Conservation (phyloP, 768 basidiomycete genomes). For the Mycena filopes region DNA sequence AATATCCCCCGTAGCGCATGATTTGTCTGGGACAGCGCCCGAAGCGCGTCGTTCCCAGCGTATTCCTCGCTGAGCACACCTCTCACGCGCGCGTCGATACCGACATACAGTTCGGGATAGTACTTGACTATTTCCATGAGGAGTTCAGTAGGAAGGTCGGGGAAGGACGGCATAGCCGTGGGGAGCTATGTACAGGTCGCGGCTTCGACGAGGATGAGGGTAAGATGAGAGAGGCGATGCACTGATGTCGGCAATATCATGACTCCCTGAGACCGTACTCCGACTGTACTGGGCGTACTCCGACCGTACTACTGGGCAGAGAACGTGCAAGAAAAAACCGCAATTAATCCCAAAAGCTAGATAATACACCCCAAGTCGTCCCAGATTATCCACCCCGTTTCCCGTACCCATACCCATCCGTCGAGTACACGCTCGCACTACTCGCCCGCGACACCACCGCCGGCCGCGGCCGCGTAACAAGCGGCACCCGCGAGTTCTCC, state of each 20-base stretch:
- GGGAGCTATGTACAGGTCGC: too few species aligned
- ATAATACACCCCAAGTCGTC: too few species aligned
- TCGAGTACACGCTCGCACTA: conserved; percentile 19
- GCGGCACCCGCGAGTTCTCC: conserved; percentile 21
- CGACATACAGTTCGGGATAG: conserved; percentile 2
- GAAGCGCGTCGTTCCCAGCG: conserved; percentile 12
- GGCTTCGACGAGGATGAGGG: too few species aligned
- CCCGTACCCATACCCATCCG: neutral
- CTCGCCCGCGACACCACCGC: conserved; percentile 16
- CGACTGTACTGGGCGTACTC: too few species aligned
- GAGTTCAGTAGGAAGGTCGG: conserved; percentile 25
- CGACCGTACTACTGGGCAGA: too few species aligned
- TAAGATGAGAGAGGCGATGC: too few species aligned
- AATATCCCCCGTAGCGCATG: conserved; percentile 5
- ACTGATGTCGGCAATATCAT: too few species aligned
- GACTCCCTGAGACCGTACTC: too few species aligned
- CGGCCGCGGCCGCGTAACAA: conserved; percentile 14
- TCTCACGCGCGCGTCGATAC: neutral
- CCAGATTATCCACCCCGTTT: too few species aligned
- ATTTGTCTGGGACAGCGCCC: conserved; percentile 18
- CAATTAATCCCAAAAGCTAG: too few species aligned
- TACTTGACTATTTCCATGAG: conserved; percentile 18
- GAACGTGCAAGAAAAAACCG: too few species aligned
- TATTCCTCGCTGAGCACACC: neutral
- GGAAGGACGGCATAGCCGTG: conserved; percentile 19